These are phyloP conservation scores for Xanthoparmelia taractica DNA, from an alignment of 495 filamentous ascomycete genomes.

Conservation along the genomic window DNA sequence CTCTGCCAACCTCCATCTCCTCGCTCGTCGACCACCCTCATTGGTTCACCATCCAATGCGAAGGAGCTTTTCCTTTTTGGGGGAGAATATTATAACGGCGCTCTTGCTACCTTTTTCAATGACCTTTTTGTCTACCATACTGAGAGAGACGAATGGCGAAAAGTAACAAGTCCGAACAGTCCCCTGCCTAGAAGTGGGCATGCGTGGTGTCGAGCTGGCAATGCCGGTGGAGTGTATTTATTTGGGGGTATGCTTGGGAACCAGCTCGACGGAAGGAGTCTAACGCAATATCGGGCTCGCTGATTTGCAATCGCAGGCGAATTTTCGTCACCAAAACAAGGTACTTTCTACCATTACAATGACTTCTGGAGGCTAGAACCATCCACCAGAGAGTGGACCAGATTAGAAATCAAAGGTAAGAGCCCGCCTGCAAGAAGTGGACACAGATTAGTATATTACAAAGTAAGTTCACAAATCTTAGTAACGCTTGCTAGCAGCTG, in stretches of 20 bases:
- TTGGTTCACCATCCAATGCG: conserved; percentile 74
- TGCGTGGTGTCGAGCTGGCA: conserved; percentile 83
- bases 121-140: conserved; percentile 84
- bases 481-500: background rate
- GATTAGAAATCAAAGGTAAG: conserved; percentile 80
- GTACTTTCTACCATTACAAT: conserved; percentile 98
- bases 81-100: conserved; percentile 65
- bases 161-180: conserved; percentile 81
- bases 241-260: conserved; percentile 59
- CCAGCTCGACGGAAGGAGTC: background rate
- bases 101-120: conserved; percentile 56
- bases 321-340: conserved; percentile 81
- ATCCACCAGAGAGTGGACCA: conserved; percentile 74
- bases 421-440: conserved; percentile 83
- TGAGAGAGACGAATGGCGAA: conserved; percentile 78
- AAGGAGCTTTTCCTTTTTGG: conserved; percentile 92
- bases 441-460: conserved; percentile 92
- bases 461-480: conserved; percentile 42
- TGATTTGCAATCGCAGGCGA: conserved; percentile 33
- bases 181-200: conserved; percentile 87
- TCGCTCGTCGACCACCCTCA: conserved; percentile 67
- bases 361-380: conserved; percentile 94
- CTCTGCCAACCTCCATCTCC: conserved; percentile 67
- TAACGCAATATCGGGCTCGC: conserved; percentile 37
- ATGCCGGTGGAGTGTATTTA: conserved; percentile 76